phyloP scores from a whole-genome alignment of 2,329 filamentous ascomycete genomes.

The Falciphora oryzae region DNA sequence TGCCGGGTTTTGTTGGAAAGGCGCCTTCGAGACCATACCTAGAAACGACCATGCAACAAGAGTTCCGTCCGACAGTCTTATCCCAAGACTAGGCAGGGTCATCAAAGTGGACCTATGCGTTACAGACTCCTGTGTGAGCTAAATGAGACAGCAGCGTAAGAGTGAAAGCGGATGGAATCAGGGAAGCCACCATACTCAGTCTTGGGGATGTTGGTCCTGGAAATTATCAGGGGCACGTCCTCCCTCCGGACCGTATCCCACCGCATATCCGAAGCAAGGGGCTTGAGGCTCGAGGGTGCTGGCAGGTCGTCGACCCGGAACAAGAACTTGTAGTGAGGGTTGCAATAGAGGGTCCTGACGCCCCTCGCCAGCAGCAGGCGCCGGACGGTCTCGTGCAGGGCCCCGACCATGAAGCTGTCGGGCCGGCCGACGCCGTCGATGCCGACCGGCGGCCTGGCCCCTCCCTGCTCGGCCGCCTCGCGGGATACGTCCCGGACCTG shows the following conservation, averaged over 20 bases:
- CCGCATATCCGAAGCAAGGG: slow-evolving; percentile 39
- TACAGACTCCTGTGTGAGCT: slow-evolving; percentile 15
- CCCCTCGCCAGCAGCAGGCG: slow-evolving; percentile 20
- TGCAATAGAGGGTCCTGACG: slow-evolving; percentile 23
- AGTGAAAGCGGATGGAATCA: neutral
- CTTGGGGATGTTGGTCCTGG: slow-evolving; percentile 50
- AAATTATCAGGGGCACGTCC: slow-evolving; percentile 51
- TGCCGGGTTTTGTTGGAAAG: neutral
- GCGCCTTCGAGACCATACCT: slow-evolving; percentile 22
- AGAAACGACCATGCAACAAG: slow-evolving; percentile 62
- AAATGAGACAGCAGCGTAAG: neutral
- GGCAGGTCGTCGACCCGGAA: slow-evolving; percentile 44
- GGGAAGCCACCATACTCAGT: slow-evolving; percentile 35
- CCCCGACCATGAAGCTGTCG: slow-evolving; percentile 31
- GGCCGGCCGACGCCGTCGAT: slow-evolving; percentile 24
- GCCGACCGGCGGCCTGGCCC: slow-evolving; percentile 16
- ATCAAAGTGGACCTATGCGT: slow-evolving; percentile 31
- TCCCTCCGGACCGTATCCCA: slow-evolving; percentile 48
- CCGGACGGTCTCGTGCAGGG: slow-evolving; percentile 32
- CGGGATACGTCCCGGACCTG: slow-evolving; percentile 22
- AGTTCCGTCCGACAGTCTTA: slow-evolving; percentile 39
- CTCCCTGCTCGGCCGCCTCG: slow-evolving; percentile 16
- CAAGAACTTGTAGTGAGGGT: slow-evolving; percentile 52
- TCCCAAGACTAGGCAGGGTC: slow-evolving; percentile 38
- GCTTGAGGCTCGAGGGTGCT: slow-evolving; percentile 11